phyloP scores from a whole-genome alignment of 768 basidiomycete genomes.

The Russula abietina region DNA sequence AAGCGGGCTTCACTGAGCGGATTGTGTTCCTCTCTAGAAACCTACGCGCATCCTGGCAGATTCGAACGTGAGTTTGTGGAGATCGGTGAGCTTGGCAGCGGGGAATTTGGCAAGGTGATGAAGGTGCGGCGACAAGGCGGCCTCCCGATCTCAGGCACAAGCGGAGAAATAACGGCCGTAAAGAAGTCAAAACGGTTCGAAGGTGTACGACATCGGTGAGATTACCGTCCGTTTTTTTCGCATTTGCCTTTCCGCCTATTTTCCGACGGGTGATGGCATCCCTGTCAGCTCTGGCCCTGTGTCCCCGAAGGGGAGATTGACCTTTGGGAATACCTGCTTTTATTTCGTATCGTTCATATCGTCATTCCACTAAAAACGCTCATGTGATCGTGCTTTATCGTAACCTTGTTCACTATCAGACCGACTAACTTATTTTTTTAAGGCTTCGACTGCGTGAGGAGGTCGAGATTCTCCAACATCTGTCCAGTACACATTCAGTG shows the following conservation, averaged over 20 bases:
- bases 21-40: conserved; percentile 8
- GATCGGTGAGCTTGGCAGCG: conserved; percentile 77
- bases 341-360: not conserved
- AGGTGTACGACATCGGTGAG: conserved; percentile 84
- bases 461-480: conserved; percentile 82
- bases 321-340: not conserved
- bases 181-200: conserved; percentile 94
- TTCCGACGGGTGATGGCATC: conserved; percentile 6
- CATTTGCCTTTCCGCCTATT: not conserved
- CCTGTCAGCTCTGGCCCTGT: not conserved
- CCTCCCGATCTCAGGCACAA: conserved; percentile 26
- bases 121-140: conserved; percentile 67
- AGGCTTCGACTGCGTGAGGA: conserved; percentile 89
- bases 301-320: not conserved
- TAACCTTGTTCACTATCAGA: not conserved
- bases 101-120: conserved; percentile 91
- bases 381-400: conserved; percentile 1
- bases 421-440: conserved; percentile 8
- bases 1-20: not conserved
- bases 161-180: conserved; percentile 62
- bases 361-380: not conserved
- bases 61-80: conserved; percentile 80
- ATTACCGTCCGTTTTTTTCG: conserved; percentile 15
- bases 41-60: conserved; percentile 51
- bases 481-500: conserved; percentile 37